phyloP scores from a whole-genome alignment of 805 yeast genomes.

The Metschnikowia baotianmanensis region DNA sequence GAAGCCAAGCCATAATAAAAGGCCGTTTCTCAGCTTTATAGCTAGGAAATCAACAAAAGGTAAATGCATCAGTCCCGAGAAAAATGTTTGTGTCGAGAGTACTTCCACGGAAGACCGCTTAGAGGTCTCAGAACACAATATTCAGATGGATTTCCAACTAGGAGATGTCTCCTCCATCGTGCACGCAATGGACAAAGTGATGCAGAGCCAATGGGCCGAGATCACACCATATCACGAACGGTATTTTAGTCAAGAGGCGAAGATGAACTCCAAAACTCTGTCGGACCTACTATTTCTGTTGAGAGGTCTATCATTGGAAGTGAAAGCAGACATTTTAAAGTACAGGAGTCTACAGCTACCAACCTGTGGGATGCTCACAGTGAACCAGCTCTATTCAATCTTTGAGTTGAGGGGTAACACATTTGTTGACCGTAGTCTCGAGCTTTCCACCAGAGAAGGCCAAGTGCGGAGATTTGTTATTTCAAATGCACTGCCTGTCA shows the following conservation, averaged over 20 bases:
- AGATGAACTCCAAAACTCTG: conserved; percentile 8
- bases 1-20: conserved; percentile 22
- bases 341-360: conserved; percentile 37
- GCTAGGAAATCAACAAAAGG: no score
- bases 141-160: conserved; percentile 39
- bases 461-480: conserved; percentile 39
- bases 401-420: conserved; percentile 46
- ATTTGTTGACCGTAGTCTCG: conserved; percentile 47
- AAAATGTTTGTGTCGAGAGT: neutral
- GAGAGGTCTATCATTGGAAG: conserved; percentile 31
- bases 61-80: no score
- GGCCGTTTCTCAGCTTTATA: conserved; percentile 26
- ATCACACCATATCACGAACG: conserved; percentile 27
- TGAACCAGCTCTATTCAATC: conserved; percentile 50
- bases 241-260: conserved; percentile 18
- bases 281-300: conserved; percentile 35
- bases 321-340: conserved; percentile 37
- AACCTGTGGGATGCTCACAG: conserved; percentile 34
- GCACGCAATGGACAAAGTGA: conserved; percentile 31
- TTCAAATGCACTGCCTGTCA: conserved; percentile 44
- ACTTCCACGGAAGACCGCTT: conserved; percentile 11
- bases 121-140: conserved; percentile 33
- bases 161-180: conserved; percentile 28
- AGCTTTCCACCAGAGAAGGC: conserved; percentile 35
- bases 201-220: conserved; percentile 41